These are phyloP conservation scores for Solanum bulbocastanum DNA, from an alignment of 257 asterid species.

Conservation along the genomic window DNA sequence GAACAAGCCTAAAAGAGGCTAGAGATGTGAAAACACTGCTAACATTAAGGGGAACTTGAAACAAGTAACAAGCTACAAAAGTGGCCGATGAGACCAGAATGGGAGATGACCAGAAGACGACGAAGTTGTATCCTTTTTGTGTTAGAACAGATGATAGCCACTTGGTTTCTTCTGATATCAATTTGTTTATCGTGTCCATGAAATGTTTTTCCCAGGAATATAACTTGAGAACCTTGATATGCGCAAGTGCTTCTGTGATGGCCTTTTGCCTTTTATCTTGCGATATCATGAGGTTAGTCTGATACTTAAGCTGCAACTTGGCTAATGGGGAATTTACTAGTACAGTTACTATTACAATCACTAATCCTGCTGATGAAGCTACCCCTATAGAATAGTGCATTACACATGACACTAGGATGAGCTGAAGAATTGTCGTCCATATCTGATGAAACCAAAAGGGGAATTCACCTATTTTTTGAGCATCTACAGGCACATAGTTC, in stretches of 20 bases:
- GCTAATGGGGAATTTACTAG: conserved; percentile 69
- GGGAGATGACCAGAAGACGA: conserved; percentile 84
- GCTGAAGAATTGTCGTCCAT: conserved; percentile 71
- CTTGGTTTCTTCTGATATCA: conserved; percentile 49
- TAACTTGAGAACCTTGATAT: conserved; percentile 75
- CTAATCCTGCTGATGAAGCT: conserved; percentile 64
- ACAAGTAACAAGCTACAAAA: conserved; percentile 71
- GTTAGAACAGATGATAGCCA: conserved; percentile 64
- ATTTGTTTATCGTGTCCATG: conserved; percentile 30
- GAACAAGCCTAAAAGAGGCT: conserved; percentile 71
- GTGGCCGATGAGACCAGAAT: conserved; percentile 76
- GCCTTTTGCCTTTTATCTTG: conserved; percentile 73
- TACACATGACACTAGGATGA: conserved; percentile 47
- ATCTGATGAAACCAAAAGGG: conserved; percentile 80
- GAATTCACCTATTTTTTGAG: conserved; percentile 71
- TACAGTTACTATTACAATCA: conserved; percentile 51
- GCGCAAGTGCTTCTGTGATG: conserved; percentile 54
- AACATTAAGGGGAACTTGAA: conserved; percentile 51
- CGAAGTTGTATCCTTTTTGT: conserved; percentile 47
- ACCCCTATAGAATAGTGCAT: conserved; percentile 55
- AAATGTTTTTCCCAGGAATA: conserved; percentile 88
- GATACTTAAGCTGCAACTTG: conserved; percentile 67
- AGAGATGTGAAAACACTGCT: conserved; percentile 79
- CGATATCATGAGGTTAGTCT: conserved; percentile 60
- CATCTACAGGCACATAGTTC: conserved; percentile 62